Evolutionary conservation across 1,284 basidiomycete species (phyloP).

Genomic region (Cryptococcus hybrid): DNA sequence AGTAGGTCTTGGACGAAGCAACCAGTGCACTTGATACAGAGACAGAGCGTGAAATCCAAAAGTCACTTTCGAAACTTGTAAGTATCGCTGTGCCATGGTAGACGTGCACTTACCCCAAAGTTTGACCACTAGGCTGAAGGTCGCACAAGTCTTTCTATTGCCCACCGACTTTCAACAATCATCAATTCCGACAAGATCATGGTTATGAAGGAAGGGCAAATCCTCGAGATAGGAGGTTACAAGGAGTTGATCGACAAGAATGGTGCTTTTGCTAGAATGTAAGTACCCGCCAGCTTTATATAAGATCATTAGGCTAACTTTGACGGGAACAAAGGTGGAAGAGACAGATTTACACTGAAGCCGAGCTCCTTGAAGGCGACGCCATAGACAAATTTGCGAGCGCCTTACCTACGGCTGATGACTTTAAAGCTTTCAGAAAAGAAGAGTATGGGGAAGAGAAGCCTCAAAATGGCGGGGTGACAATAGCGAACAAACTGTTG

Average conservation of each 20-base stretch:
- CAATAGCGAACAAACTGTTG: background rate
- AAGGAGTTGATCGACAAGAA: slow-evolving; percentile 68
- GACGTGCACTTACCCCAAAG: slow-evolving; percentile 51
- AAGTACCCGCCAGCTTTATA: slow-evolving; percentile 4
- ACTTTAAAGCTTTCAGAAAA: slow-evolving; percentile 2
- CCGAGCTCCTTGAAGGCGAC: slow-evolving; percentile 34
- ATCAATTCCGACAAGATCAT: slow-evolving; percentile 72
- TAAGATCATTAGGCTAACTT: too few relatives aligned
- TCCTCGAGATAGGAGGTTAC: slow-evolving; percentile 85
- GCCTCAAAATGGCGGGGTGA: background rate
- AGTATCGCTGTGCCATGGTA: slow-evolving; percentile 60
- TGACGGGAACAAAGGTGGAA: slow-evolving; percentile 30
- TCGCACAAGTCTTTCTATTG: slow-evolving; percentile 95
- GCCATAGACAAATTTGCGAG: slow-evolving; percentile 17
- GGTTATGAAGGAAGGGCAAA: slow-evolving; percentile 77
- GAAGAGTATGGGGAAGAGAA: background rate
- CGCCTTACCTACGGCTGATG: slow-evolving; percentile 8
- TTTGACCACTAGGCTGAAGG: slow-evolving; percentile 48
- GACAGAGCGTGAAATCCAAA: slow-evolving; percentile 62
- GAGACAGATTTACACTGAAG: slow-evolving; percentile 47
- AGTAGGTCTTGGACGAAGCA: slow-evolving; percentile 91
- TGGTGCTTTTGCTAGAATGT: slow-evolving; percentile 44
- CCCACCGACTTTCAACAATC: slow-evolving; percentile 58
- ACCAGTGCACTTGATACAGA: slow-evolving; percentile 93
- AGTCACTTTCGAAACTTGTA: slow-evolving; percentile 72